These are phyloP conservation scores for Scheffersomyces cryptocercus DNA, from an alignment of 1,139 yeast species.

Conservation along the genomic window DNA sequence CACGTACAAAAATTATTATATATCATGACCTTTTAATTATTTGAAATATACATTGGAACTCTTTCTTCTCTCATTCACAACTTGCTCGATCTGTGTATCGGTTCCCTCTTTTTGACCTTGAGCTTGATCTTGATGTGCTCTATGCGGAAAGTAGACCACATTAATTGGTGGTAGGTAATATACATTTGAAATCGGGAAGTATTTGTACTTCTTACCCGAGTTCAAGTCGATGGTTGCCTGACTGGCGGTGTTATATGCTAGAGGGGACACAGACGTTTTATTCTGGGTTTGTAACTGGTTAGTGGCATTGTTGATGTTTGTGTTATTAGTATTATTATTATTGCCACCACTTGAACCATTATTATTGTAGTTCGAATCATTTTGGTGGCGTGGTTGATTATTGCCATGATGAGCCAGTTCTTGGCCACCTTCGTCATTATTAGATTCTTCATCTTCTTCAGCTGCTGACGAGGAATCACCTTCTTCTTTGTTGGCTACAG, in stretches of 20 bases:
- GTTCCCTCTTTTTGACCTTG: conserved; percentile 5
- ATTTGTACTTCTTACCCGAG: conserved; percentile 40
- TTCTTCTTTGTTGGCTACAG: conserved; percentile 3
- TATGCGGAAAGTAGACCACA: conserved; percentile 61
- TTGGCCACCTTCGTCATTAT: neutral
- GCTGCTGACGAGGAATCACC: conserved; percentile 3
- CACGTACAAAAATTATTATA: neutral
- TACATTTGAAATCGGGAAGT: conserved; percentile 56
- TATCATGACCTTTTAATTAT: neutral
- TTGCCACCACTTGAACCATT: too few species aligned
- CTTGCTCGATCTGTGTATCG: conserved; percentile 7
- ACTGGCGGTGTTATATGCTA: conserved; percentile 9
- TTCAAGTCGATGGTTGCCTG: conserved; percentile 11
- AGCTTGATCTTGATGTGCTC: conserved; percentile 46
- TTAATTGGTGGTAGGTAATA: conserved; percentile 62
- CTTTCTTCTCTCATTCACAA: conserved; percentile 12
- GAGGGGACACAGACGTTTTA: conserved; percentile 6
- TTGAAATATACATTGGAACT: conserved; percentile 18
- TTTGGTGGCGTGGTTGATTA: neutral
- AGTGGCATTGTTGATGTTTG: neutral
- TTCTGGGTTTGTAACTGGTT: neutral
- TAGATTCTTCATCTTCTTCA: neutral
- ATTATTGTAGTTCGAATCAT: neutral
- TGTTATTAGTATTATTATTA: neutral
- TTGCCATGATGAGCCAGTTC: neutral